These are phyloP conservation scores for Geotrichum australiense DNA, from an alignment of 1,139 yeast species.

Conservation along the genomic window DNA sequence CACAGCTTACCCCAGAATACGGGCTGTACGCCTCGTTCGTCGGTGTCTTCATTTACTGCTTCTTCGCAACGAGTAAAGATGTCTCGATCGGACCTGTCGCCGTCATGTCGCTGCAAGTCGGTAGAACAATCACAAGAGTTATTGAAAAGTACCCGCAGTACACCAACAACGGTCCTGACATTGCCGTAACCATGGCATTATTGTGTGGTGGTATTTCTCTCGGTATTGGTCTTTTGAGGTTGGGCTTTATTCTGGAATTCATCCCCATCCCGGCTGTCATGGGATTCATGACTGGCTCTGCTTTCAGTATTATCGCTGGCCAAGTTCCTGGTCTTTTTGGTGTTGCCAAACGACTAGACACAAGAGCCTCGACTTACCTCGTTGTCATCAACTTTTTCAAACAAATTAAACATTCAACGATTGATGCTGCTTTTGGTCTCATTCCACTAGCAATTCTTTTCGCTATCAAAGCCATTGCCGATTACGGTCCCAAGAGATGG, in stretches of 20 bases:
- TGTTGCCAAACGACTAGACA: conserved; percentile 52
- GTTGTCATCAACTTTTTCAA: conserved; percentile 70
- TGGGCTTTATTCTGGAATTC: conserved; percentile 83
- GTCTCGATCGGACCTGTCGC: conserved; percentile 97
- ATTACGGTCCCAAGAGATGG: conserved; percentile 55
- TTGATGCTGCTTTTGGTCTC: conserved; percentile 87
- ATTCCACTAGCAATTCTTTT: conserved; percentile 63
- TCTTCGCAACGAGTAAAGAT: conserved; percentile 92
- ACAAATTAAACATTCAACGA: conserved; percentile 56
- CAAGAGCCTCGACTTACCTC: conserved; percentile 60
- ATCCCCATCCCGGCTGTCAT: conserved; percentile 88
- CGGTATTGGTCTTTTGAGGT: conserved; percentile 72
- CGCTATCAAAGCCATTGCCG: conserved; percentile 37
- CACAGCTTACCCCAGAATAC: conserved; percentile 72
- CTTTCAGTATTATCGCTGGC: conserved; percentile 71
- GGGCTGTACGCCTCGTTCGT: conserved; percentile 89
- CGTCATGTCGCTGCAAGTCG: conserved; percentile 83
- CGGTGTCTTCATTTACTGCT: conserved; percentile 80
- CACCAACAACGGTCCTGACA: conserved; percentile 38
- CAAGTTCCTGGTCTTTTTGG: conserved; percentile 90
- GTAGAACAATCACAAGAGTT: conserved; percentile 69
- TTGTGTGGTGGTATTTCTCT: conserved; percentile 80
- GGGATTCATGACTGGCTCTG: conserved; percentile 95
- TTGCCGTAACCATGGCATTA: conserved; percentile 74
- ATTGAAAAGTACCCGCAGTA: conserved; percentile 42